Conservation (phyloP, 164 flowering plant species). For the Echeveria elegans region DNA sequence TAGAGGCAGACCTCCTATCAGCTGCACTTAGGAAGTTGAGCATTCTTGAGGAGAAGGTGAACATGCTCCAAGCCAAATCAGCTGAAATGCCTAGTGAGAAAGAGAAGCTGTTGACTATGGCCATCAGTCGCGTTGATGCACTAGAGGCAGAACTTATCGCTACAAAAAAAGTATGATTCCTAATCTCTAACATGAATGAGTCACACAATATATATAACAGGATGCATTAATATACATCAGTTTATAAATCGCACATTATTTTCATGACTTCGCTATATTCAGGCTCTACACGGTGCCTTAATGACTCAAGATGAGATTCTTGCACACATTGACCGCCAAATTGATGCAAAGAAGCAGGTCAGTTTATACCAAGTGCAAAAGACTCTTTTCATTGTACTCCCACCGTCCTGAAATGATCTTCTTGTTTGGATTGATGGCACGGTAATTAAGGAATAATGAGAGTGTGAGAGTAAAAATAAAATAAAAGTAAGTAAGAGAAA, state of each 20-base stretch:
- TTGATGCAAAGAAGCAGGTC: slow-evolving; percentile 4
- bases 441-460: too few species aligned
- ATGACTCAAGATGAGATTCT: slow-evolving; percentile 7
- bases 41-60: slow-evolving; percentile 8
- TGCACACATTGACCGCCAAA: neutral
- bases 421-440: too few species aligned
- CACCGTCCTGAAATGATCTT: too few species aligned
- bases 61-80: neutral
- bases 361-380: neutral
- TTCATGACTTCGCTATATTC: neutral
- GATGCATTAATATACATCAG: neutral
- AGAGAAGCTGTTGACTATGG: slow-evolving; percentile 54
- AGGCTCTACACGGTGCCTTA: slow-evolving; percentile 10
- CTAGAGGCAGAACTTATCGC: slow-evolving; percentile 53
- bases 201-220: neutral
- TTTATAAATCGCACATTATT: neutral
- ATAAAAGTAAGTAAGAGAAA: too few species aligned
- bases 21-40: slow-evolving; percentile 3
- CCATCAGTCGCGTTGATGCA: slow-evolving; percentile 36
- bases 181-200: neutral
- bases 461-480: too few species aligned
- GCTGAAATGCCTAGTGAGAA: slow-evolving; percentile 48
- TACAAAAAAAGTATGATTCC: slow-evolving; percentile 55
- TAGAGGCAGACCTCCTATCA: slow-evolving; percentile 1
- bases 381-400: too few species aligned